Base-by-base conservation (phyloP, 306 rosid genomes). In the Ceratonia siliqua region DNA sequence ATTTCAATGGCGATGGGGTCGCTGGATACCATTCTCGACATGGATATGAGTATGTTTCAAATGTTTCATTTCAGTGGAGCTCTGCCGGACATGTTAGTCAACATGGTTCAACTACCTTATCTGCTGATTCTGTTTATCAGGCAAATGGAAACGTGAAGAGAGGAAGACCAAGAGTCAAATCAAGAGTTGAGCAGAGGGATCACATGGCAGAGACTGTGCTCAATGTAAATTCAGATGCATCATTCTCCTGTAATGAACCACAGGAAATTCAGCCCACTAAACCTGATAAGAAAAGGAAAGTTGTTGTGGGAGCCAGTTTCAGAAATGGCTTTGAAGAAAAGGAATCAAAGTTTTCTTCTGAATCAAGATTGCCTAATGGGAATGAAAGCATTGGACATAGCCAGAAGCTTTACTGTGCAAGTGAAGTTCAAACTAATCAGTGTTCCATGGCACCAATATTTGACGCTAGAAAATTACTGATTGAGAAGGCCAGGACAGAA, bases 401-500 rank as follows among this genome's bases (percentile, higher is more conserved):
- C 73, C 89, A 78, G 70, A 87, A 81, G 78, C 71, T 53, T 78
- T 72, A 83, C 25, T 6, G 79, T 22, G 20, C 83, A 11, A 68
- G 33, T 64, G 98, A 91, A 79, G 82, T 81, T 79, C 91, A 72
- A 45, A 67, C 65, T 38, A 90, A 84, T 79, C 97, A 87, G 57
- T 76, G 39, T 78, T 79, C 89, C 35, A 24, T 77, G 74, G 89
- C 96, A 62, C 99, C 98, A 0, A 85, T 90, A 63, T 89, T 90
- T 72, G 96, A 95, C 74, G 87, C 88, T 11, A 89, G 96, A 76
- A 92, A 89, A 79, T 61, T 95, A 83, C 79, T 90, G 88, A 87
- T 92, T 39, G 93, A 90, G 79, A 92, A 85, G 80, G 99, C 98
- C 66, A 90, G 96, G 83, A 78, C 85, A 5, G 99, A 82, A 69